A percentile compares a stretch with the other conserved stretches of the same genome.
phyloP scores from a whole-genome alignment of 2,329 filamentous ascomycete species.

The Aaosphaeria pasadenensis region DNA sequence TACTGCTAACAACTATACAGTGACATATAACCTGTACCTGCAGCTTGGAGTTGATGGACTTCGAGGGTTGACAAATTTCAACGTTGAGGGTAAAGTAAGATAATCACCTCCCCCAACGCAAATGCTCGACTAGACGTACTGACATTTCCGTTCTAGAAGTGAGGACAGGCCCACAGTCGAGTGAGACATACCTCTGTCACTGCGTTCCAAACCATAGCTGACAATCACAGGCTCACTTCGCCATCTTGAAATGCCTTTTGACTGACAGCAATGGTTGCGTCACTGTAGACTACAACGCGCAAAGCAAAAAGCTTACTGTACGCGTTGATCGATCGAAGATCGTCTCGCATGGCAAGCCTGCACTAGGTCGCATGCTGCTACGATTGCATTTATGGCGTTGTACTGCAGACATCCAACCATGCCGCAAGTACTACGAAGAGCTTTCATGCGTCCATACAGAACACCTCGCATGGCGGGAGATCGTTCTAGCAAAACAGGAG shows the following conservation, averaged over 20 bases:
- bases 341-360: constrained; percentile 5
- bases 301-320: constrained; percentile 3
- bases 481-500: constrained; percentile 5
- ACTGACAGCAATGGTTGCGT: constrained; percentile 5
- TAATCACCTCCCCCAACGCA: not conserved
- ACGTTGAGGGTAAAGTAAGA: constrained; percentile 5
- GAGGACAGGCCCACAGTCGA: constrained; percentile 14
- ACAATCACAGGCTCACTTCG: constrained; percentile 10
- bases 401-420: constrained; percentile 12
- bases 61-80: constrained; percentile 6
- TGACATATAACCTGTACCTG: constrained; percentile 8
- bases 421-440: constrained; percentile 8
- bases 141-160: constrained; percentile 3
- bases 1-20: not conserved
- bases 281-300: constrained; percentile 2
- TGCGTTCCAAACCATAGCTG: not conserved
- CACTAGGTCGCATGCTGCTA: constrained; percentile 8
- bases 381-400: constrained; percentile 12
- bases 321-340: constrained; percentile 11
- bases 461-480: constrained; percentile 7
- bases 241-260: constrained; percentile 11
- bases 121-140: not conserved
- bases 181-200: constrained; percentile 1
- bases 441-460: constrained; percentile 8
- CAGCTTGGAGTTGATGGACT: constrained; percentile 9